Evolutionary conservation across 306 rosid species (phyloP).

Genomic region (Benincasa hispida): DNA sequence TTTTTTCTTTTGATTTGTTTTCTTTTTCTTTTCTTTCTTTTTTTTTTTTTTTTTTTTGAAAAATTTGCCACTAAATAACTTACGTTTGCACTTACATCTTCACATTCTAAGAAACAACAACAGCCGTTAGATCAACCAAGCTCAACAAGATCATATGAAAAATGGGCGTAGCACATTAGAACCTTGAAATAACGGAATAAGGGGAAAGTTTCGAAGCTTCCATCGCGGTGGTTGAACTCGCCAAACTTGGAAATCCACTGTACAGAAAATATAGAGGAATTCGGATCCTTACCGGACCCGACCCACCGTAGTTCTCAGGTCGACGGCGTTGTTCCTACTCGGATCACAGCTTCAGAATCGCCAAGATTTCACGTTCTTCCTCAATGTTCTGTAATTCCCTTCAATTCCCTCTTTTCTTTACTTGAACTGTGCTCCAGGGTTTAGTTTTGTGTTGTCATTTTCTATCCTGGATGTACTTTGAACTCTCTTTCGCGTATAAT

Average conservation of each 20-base stretch:
- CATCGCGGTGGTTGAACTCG: background rate
- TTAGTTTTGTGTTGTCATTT: background rate
- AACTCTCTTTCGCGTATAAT: background rate
- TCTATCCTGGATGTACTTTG: background rate
- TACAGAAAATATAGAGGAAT: background rate
- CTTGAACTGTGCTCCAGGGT: background rate
- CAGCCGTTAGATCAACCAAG: background rate
- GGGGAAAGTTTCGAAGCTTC: background rate
- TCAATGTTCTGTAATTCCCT: slow-evolving; percentile 1
- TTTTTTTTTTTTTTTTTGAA: too few species aligned
- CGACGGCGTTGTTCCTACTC: background rate
- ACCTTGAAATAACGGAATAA: background rate
- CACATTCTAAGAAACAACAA: background rate
- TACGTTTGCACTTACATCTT: background rate
- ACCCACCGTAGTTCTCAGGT: background rate
- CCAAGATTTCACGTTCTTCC: background rate
- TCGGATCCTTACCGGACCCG: background rate
- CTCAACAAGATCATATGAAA: background rate
- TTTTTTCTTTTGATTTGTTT: too few species aligned
- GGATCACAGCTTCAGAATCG: background rate
- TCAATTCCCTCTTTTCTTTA: background rate
- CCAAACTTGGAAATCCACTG: background rate
- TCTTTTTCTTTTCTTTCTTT: too few species aligned
- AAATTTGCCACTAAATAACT: too few species aligned
- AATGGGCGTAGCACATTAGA: background rate